Base-by-base conservation (phyloP, 305 asterid species). In the Striga hermonthica region DNA sequence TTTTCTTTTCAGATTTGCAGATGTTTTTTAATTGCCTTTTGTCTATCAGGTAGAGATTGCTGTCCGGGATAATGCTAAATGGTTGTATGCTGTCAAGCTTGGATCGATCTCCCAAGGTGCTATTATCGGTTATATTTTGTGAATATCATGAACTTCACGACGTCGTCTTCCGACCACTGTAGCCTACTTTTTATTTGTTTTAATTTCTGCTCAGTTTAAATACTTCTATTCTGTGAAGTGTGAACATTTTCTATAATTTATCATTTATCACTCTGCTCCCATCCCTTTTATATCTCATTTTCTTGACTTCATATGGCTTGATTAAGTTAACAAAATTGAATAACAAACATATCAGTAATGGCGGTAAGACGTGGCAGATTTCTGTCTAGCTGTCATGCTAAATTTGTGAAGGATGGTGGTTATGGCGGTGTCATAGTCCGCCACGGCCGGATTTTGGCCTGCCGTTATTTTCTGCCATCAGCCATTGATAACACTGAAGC, bases 21-120 rank as follows among this genome's bases (percentile, higher is more conserved):
- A 73, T 22, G 14, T 35, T 70, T 54, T 73, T 36, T 57, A 13
- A 63, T 40, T 66, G 48, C 66, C 71, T 66, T 55, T 60, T 74
- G 75, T 68, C 61, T 60, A 57, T 76, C 73, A 93, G 99, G 95
- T 93, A 48, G 99, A 90, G 78, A 88, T 93, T 81, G 99, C 97
- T 57, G 73, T 93, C 47, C 85, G 99, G 60, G 99, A 93, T 78
- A 84, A 78, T 78, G 99, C 97, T 5, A 96, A 93, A 76, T 80
- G 95, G 64, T 76, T 93, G 73, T 93, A 88, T 72, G 86, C 84
- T 43, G 67, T 74, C 81, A 86, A 81, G 82, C 95, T 93, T 62
- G 75, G 77, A 60, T 73, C 92, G 56, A 45, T 79, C 59, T 74
- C 87, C 59, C 85, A 72, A 79, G 98, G 98, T 90, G 86, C 61